Percentiles rank a stretch among this genome's conserved stretches.
Conservation (phyloP, 768 basidiomycete genomes). For the Termitomyces sp. region DNA sequence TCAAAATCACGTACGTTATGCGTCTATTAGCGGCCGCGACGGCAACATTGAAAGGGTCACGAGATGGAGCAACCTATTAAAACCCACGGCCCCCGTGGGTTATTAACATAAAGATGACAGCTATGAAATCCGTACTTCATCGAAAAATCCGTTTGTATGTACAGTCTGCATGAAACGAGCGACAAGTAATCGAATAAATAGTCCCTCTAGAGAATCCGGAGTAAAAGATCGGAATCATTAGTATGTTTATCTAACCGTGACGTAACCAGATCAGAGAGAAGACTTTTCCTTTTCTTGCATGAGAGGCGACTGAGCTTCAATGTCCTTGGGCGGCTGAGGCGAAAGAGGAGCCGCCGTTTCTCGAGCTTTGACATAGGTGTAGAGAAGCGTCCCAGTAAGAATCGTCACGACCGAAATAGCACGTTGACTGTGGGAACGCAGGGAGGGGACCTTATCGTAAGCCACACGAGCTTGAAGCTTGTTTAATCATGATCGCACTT, state of each 20-base stretch:
- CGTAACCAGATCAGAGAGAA: not conserved
- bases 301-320: slow-evolving; percentile 12
- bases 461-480: not conserved
- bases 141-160: not conserved
- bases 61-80: too few relatives aligned
- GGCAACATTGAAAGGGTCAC: too few relatives aligned
- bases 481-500: slow-evolving; percentile 19
- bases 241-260: too few relatives aligned
- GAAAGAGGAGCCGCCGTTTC: slow-evolving; percentile 29
- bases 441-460: not conserved
- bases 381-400: slow-evolving; percentile 59
- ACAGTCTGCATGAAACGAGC: too few relatives aligned
- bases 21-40: too few relatives aligned
- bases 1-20: too few relatives aligned
- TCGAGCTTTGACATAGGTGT: slow-evolving; percentile 57
- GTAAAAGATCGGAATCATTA: too few relatives aligned
- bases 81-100: too few relatives aligned
- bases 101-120: too few relatives aligned
- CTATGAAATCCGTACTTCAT: too few relatives aligned
- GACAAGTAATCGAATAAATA: slow-evolving; percentile 1
- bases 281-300: slow-evolving; percentile 15
- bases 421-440: slow-evolving; percentile 38
- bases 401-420: slow-evolving; percentile 55
- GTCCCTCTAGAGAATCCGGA: too few relatives aligned
- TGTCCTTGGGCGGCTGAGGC: slow-evolving; percentile 7